These are phyloP conservation scores for Lepidium africanum DNA, from an alignment of 345 rosid species.

Conservation along the genomic window DNA sequence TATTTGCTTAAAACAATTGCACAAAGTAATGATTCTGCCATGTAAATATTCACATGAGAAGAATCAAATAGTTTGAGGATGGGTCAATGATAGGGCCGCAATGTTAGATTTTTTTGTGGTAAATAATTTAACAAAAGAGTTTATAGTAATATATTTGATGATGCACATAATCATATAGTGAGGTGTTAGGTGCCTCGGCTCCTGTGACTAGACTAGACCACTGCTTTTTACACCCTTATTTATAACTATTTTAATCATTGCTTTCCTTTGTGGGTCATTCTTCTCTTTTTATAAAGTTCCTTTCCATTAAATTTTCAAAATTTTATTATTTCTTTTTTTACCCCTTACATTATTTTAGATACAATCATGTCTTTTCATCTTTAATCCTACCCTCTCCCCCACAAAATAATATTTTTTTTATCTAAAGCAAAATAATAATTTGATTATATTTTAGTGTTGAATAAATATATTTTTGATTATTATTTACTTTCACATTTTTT, in stretches of 20 bases:
- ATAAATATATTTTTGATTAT: too few species aligned
- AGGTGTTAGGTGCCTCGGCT: constrained; percentile 30
- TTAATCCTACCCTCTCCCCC: constrained; percentile 12
- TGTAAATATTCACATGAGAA: constrained; percentile 2
- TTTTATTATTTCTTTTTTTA: background rate
- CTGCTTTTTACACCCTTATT: constrained; percentile 20
- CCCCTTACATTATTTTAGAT: constrained; percentile 6
- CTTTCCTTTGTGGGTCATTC: constrained; percentile 26
- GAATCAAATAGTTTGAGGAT: constrained; percentile 17
- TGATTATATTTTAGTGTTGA: background rate
- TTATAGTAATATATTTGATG: background rate
- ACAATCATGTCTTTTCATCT: constrained; percentile 29
- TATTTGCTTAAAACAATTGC: background rate
- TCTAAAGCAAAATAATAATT: background rate
- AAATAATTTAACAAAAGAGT: background rate
- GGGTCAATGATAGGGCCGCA: constrained; percentile 29
- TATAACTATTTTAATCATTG: constrained; percentile 14
- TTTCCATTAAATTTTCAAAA: constrained; percentile 16
- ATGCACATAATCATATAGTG: constrained; percentile 14
- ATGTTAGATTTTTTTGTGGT: constrained; percentile 17
- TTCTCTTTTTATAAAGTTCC: constrained; percentile 21
- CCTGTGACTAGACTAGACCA: constrained; percentile 23
- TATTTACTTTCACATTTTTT: too few species aligned
- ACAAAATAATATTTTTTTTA: background rate
- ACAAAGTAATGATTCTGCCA: constrained; percentile 18